Base-by-base conservation (phyloP, 2,329 filamentous ascomycete genomes). In the Aureobasidium pullulans region DNA sequence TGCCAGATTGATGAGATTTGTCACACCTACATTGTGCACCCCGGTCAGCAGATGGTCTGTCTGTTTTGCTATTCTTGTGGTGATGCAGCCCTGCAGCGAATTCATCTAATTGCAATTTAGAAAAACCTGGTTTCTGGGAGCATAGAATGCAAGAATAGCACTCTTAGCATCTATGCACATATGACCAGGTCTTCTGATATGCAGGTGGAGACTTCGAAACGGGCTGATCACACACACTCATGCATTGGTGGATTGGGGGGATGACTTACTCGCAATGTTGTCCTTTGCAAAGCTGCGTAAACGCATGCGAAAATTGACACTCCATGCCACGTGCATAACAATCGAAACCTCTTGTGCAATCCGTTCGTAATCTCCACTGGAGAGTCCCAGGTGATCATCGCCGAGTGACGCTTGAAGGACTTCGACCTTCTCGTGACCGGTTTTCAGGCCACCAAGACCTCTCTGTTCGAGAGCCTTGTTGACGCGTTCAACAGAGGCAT, bases 301-400 rank as follows among this genome's bases (percentile, higher is more conserved):
- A 4, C 78, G 76, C 57, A 84, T 73, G 29, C 78, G 79, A 72
- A 87, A 87, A 69, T 87, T 86, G 16, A 87, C 84, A 1, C 80
- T 76, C 84, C 84, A 87, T 19, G 84, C 84, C 7, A 84, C 76
- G 67, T 87, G 84, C 58, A 88, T 78, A 16, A 89, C 74, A 2
- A 77, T 68, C 1, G 79, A 81, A 1, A 76, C 70, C 59, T 78
- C 71, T 3, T 63, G 62, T 0, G 73, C 71, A 1, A 85, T 66
- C 2, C 68, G 61, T 2, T 69, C 60, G 65, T 81, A 81, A 6
- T 71, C 66, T 0, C 71, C 65, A 1, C 67, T 60, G 3, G 71
- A 65, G 1, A 86, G 70, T 1, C 82, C 83, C 1, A 86, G 75
- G 7, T 68, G 66, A 2, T 69, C 29, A 5, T 80, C 69, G 4